Percentiles rank a stretch among this genome's conserved stretches.
Conservation (phyloP, 1,139 yeast species). For the Lodderomyces beijingensis region DNA sequence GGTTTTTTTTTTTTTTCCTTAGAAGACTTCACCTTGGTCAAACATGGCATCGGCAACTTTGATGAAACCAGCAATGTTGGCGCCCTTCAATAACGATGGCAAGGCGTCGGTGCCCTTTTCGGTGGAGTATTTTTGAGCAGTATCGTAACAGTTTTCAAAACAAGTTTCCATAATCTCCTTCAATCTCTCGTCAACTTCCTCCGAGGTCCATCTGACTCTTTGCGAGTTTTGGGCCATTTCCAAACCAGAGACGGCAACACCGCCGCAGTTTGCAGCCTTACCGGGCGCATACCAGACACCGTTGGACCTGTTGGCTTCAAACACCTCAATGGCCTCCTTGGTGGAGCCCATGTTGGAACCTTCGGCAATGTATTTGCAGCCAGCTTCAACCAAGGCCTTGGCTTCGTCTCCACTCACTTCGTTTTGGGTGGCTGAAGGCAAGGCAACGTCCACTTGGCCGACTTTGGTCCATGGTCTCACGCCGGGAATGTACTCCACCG, state of each 20-base stretch:
- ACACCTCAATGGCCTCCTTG: slow-evolving; percentile 91
- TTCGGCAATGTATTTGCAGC: slow-evolving; percentile 92
- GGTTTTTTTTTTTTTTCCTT: slow-evolving; percentile 13
- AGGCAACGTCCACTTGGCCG: slow-evolving; percentile 90
- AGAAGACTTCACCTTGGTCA: slow-evolving; percentile 88
- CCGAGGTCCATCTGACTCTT: slow-evolving; percentile 82
- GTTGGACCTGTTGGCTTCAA: slow-evolving; percentile 81
- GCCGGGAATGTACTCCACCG: slow-evolving; percentile 78
- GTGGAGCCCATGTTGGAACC: slow-evolving; percentile 99
- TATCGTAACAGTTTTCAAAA: slow-evolving; percentile 87
- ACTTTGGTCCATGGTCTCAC: slow-evolving; percentile 96
- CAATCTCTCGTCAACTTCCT: slow-evolving; percentile 83
- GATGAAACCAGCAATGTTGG: slow-evolving; percentile 97
- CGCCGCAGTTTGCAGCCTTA: slow-evolving; percentile 99
- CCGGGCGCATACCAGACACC: slow-evolving; percentile 97
- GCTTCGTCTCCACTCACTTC: slow-evolving; percentile 98
- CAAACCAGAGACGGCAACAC: slow-evolving; percentile 97
- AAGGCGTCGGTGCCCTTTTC: slow-evolving; percentile 53
- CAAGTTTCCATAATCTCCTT: slow-evolving; percentile 90
- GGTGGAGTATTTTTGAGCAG: slow-evolving; percentile 76
- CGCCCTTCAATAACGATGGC: slow-evolving; percentile 97
- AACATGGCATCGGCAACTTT: slow-evolving; percentile 98
- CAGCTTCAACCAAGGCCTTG: slow-evolving; percentile 85
- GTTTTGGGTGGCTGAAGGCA: slow-evolving; percentile 98
- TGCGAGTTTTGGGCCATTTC: slow-evolving; percentile 99